Evolutionary conservation across 441 rosid genomes (phyloP).

Genomic region (Pelargonium hybrid): DNA sequence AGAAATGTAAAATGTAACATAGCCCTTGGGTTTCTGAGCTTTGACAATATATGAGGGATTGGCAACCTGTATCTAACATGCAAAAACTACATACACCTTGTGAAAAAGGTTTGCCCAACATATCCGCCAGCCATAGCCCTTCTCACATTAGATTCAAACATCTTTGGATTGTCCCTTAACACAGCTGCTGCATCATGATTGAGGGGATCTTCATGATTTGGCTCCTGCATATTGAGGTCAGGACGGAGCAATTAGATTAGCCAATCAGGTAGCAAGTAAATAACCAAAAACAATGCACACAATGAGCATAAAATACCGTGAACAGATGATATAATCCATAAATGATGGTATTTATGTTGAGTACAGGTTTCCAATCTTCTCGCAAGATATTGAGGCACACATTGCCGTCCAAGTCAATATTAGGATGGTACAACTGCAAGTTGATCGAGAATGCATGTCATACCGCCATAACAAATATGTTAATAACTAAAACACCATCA

Average conservation of each 20-base stretch:
- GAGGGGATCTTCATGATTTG: constrained; percentile 83
- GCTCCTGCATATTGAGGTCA: constrained; percentile 39
- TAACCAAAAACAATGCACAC: not conserved
- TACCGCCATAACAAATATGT: not conserved
- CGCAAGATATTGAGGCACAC: constrained; percentile 83
- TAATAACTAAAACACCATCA: not conserved
- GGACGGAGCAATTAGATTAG: not conserved
- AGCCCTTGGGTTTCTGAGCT: too few species aligned
- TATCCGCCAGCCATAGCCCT: constrained; percentile 82
- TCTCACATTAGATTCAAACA: constrained; percentile 64
- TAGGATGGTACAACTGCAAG: constrained; percentile 81
- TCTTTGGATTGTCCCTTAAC: constrained; percentile 67
- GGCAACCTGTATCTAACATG: not conserved
- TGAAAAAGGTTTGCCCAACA: constrained; percentile 62
- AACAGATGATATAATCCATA: constrained; percentile 87
- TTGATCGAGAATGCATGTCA: constrained; percentile 2
- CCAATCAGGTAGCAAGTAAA: constrained; percentile 3
- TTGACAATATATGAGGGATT: too few species aligned
- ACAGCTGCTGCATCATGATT: constrained; percentile 85
- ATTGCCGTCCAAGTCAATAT: constrained; percentile 92
- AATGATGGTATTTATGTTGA: constrained; percentile 77
- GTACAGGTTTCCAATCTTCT: constrained; percentile 96
- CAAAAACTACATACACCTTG: constrained; percentile 51
- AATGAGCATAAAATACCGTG: constrained; percentile 38
- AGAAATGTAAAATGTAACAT: too few species aligned